Percentiles rank a stretch among this genome's conserved stretches.
phyloP scores from a whole-genome alignment of 257 asterid species.

The Solanum chilense region DNA sequence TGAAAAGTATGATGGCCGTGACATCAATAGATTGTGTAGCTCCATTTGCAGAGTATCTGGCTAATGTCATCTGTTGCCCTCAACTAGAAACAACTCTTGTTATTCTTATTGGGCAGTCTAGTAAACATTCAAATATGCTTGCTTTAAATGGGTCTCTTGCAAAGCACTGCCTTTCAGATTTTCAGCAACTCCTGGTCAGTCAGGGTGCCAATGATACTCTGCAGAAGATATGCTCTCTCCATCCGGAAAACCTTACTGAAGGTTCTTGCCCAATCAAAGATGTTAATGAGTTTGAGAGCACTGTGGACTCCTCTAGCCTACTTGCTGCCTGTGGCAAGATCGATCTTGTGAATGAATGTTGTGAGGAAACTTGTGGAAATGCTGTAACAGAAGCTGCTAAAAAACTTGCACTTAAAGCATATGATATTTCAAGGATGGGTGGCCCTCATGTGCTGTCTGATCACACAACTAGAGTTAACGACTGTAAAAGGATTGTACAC shows the following conservation, averaged over 20 bases:
- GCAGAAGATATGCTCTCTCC: conserved; percentile 65
- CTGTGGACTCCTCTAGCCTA: conserved; percentile 58
- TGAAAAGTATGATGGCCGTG: conserved; percentile 50
- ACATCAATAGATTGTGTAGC: conserved; percentile 88
- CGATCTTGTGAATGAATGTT: conserved; percentile 81
- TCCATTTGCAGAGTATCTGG: conserved; percentile 80
- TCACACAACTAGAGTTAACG: conserved; percentile 55
- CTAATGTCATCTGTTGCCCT: conserved; percentile 93
- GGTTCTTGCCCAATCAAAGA: conserved; percentile 85
- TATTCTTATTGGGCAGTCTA: conserved; percentile 72
- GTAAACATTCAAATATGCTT: conserved; percentile 55
- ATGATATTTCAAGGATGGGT: conserved; percentile 42
- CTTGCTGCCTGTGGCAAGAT: conserved; percentile 78
- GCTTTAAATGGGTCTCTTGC: conserved; percentile 63
- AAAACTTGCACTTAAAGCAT: conserved; percentile 65
- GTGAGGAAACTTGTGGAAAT: conserved; percentile 85
- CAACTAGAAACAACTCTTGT: conserved; percentile 84
- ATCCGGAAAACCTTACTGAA: conserved; percentile 68
- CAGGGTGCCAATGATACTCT: conserved; percentile 77
- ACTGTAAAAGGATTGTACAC: conserved; percentile 67
- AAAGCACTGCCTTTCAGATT: conserved; percentile 76
- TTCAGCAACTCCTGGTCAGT: conserved; percentile 65
- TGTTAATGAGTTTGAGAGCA: conserved; percentile 65
- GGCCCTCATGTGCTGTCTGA: conserved; percentile 45
- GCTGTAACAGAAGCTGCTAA: conserved; percentile 78